These are phyloP conservation scores for Coelastrella sp. DNA, from an alignment of 139 green algal species.

Conservation along the genomic window DNA sequence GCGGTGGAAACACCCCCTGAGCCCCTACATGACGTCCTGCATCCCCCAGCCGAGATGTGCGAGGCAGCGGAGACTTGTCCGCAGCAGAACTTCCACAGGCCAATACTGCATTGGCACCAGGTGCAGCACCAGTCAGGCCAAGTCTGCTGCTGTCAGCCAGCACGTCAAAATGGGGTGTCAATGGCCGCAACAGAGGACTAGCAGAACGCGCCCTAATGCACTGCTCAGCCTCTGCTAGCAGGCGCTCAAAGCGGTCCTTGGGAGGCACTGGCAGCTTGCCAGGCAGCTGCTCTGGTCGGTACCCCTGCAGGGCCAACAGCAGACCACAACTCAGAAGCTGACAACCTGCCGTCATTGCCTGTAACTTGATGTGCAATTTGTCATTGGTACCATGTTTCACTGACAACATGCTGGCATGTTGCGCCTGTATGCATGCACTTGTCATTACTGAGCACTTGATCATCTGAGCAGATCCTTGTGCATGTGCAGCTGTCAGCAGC, in stretches of 20 bases:
- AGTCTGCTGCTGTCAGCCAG: not conserved
- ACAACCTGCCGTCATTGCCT: too few relatives aligned
- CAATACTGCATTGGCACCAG: not conserved
- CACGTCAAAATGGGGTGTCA: not conserved
- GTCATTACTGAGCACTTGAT: too few relatives aligned
- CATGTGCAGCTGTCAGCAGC: not conserved
- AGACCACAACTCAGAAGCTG: not conserved
- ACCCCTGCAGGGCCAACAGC: not conserved
- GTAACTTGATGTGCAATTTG: too few relatives aligned
- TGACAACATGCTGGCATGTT: too few relatives aligned
- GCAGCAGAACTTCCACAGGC: not conserved
- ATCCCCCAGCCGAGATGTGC: not conserved
- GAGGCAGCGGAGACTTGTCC: not conserved
- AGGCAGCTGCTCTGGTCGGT: not conserved
- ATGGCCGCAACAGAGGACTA: slow-evolving; percentile 12
- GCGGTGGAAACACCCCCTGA: not conserved
- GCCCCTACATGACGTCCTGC: not conserved
- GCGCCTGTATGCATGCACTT: too few relatives aligned
- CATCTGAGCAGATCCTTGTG: too few relatives aligned
- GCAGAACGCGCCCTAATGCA: slow-evolving; percentile 14
- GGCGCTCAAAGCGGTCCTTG: slow-evolving; percentile 17
- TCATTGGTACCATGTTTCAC: too few relatives aligned
- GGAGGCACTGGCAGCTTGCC: not conserved
- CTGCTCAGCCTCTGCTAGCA: slow-evolving; percentile 34
- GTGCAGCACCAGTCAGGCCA: not conserved